Conservation (phyloP, 2,329 filamentous ascomycete species). For the Penicillium polonicum region DNA sequence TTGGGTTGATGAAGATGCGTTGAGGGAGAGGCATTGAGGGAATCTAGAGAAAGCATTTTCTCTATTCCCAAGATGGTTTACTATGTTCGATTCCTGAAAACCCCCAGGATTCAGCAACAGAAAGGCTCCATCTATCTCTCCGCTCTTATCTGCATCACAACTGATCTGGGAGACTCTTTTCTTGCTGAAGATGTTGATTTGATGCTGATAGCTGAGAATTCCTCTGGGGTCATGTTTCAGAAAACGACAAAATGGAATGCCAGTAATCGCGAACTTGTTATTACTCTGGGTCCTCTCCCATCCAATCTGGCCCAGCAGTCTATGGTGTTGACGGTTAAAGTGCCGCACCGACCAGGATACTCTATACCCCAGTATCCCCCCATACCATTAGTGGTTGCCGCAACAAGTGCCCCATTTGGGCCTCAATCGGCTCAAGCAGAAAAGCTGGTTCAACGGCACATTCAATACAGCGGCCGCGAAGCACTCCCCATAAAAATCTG, state of each 20-base stretch:
- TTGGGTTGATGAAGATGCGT: background rate
- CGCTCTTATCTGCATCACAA: conserved; percentile 63
- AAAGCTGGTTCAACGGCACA: conserved; percentile 56
- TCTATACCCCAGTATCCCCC: background rate
- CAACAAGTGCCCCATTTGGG: conserved; percentile 53
- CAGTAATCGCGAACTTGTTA: conserved; percentile 34
- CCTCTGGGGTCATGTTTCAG: conserved; percentile 24
- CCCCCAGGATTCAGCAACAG: conserved; percentile 51
- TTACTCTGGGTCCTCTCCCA: conserved; percentile 34
- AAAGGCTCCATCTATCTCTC: conserved; percentile 47
- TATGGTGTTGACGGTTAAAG: conserved; percentile 30
- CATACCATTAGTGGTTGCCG: conserved; percentile 55
- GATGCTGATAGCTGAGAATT: conserved; percentile 24
- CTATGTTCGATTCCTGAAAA: conserved; percentile 68
- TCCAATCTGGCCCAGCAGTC: conserved; percentile 25
- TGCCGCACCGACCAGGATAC: conserved; percentile 22
- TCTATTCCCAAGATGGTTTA: conserved; percentile 48
- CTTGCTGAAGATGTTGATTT: conserved; percentile 46
- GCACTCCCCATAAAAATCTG: conserved; percentile 50
- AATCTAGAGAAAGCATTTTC: background rate
- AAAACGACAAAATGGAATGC: conserved; percentile 33
- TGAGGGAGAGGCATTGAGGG: background rate
- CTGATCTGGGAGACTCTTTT: conserved; percentile 67
- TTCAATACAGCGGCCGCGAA: conserved; percentile 37
- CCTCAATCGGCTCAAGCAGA: conserved; percentile 45